Base-by-base conservation (phyloP, 306 rosid genomes). In the Castanea crenata region DNA sequence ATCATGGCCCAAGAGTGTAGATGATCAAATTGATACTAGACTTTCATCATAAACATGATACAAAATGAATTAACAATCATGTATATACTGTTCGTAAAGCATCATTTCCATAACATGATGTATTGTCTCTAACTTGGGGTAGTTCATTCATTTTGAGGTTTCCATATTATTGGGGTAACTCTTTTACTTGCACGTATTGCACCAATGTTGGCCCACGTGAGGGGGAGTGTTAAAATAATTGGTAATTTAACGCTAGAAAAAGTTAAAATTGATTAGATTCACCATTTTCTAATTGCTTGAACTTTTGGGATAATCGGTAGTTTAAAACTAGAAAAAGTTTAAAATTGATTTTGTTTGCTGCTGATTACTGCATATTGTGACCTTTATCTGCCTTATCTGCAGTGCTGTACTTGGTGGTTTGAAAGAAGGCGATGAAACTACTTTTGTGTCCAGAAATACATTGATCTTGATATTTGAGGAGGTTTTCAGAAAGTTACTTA, bases 321-420 rank as follows among this genome's bases (percentile, higher is more conserved):
- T 32, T 21, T 32, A 65, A 5, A 14, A 41, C 38, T 3, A 57
- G 52, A 75, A 51, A 83, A 72, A 34, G 16, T 44, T 44, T 56
- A 49, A 55, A 35, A 69, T 78, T 68, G 67, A 63, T 70, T 16
- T 46, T 55, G 74, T 34, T 63, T 83, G 51, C 46, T 68, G 78
- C 71, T 77, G 61, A 80, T 75, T 74, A 23, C 81, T 69, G 29
- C 46, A 63, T 49, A 54, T 77, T 56, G 32, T 52, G 49, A 29
- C 31, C 57, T 71, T 56, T 61, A 13, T 74, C 64, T 85, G 10
- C 73, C 84, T 74, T 71, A 34, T 61, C 73, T 84, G 88, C 96
- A 95, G 99, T 83, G 80, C 99, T 84, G 88, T 89, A 89, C 86
- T 92, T 76, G 97, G 98, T 83, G 94, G 97, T 78, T 86, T 80